phyloP scores from a whole-genome alignment of 345 rosid genomes.

The Linum tenue region DNA sequence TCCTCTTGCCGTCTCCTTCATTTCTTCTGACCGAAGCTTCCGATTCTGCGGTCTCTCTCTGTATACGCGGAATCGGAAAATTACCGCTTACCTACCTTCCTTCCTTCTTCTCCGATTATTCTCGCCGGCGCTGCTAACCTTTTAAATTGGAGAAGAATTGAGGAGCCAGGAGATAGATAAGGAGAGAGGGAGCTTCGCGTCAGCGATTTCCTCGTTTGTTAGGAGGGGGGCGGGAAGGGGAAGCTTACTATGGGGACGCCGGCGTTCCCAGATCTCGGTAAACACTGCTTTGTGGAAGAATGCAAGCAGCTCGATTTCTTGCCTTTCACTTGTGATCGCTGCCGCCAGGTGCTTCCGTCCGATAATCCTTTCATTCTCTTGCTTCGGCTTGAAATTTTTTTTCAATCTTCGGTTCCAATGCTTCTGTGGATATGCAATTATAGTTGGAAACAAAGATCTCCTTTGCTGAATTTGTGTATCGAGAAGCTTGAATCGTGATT shows the following conservation, averaged over 20 bases:
- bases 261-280: constrained; percentile 90
- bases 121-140: no score
- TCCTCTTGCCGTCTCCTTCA: background rate
- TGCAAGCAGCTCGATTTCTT: constrained; percentile 90
- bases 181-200: background rate
- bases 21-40: background rate
- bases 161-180: no score
- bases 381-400: background rate
- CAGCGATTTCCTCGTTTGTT: background rate
- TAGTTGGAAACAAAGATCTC: no score
- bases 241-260: constrained; percentile 74
- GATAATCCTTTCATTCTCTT: background rate
- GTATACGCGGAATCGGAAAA: constrained; percentile 22
- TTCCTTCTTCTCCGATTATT: background rate
- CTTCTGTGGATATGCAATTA: no score
- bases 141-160: background rate
- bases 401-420: no score
- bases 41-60: background rate
- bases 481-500: no score
- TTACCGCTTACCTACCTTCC: background rate
- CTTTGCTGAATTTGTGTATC: no score
- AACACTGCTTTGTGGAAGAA: constrained; percentile 68
- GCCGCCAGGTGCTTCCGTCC: constrained; percentile 43
- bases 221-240: background rate
- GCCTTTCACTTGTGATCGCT: constrained; percentile 95